A percentile compares a stretch with the other conserved stretches of the same genome.
Conservation (phyloP, 2,329 filamentous ascomycete species). For the Botrytis sinoallii region DNA sequence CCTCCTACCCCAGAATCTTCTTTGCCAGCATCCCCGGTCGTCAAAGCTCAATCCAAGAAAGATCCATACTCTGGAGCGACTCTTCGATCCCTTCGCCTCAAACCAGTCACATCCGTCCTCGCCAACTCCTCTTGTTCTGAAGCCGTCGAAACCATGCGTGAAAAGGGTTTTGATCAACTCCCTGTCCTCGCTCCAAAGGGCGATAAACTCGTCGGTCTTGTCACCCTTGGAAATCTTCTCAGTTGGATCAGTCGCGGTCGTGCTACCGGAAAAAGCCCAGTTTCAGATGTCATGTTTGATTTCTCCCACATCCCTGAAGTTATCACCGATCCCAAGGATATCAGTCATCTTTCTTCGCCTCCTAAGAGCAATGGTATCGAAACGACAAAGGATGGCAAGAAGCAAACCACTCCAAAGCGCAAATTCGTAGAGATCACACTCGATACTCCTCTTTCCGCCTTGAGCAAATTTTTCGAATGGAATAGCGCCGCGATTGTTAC, state of each 20-base stretch:
- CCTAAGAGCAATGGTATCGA: constrained; percentile 35
- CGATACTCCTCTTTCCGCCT: constrained; percentile 76
- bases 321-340: constrained; percentile 77
- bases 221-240: constrained; percentile 92
- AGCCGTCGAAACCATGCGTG: constrained; percentile 96
- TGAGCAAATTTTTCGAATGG: constrained; percentile 97
- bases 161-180: constrained; percentile 96
- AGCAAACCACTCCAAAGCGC: constrained; percentile 49
- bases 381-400: constrained; percentile 35
- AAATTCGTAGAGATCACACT: constrained; percentile 93
- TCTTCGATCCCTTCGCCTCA: constrained; percentile 78
- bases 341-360: constrained; percentile 42
- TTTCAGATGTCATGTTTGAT: constrained; percentile 94
- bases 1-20: constrained; percentile 54
- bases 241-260: constrained; percentile 84
- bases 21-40: constrained; percentile 40
- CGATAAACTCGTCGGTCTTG: constrained; percentile 78
- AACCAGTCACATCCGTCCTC: constrained; percentile 85
- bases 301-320: constrained; percentile 86
- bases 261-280: constrained; percentile 67
- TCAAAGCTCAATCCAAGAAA: constrained; percentile 40
- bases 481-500: constrained; percentile 95
- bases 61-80: constrained; percentile 78
- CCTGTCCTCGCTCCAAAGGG: constrained; percentile 74
- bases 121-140: constrained; percentile 71